Base-by-base conservation (phyloP, 441 rosid species). In the Jatropha multifida region DNA sequence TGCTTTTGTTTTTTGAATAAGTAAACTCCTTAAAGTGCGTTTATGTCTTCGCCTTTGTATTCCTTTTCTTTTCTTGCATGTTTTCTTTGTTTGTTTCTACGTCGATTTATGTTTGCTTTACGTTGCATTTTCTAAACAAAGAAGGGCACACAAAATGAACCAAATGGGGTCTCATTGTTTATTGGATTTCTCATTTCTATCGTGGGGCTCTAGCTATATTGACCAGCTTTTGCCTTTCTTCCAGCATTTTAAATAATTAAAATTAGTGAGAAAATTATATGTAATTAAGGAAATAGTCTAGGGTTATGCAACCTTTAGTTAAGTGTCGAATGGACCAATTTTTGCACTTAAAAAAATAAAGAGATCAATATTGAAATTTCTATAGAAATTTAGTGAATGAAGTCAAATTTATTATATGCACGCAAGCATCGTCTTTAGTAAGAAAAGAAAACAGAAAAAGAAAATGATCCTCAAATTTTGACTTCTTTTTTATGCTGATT, bases 11-110 rank as follows among this genome's bases (percentile, higher is more conserved):
- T 23, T 52, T 77, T 63, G 73, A 80, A 75, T 68, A 11, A 73
- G 76, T 49, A 40, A 41, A 63, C 76, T 41, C 69, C 37, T 60
- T 68, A 81, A 85, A 83, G 83, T 66, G 77, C 60, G 64, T 55
- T 73, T 51, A 3, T 77, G 86, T 80, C 81, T 77, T 74, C 26
- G 63, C 63, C n/a, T 37, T 18, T 0, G 54, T 52, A 59, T 44
- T 62, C 3, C 14, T 68, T 64, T 76, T 49, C 48, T 56, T 67
- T 59, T 7, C 23, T 75, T 62, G 20, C 60, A 51, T 46, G 51
- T 69, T 65, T 38, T 13, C 18, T 40, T 60, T 26, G 60, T 68
- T 65, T 8, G 8, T 58, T 18, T 46, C 0, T 40, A 0, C 2
- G 37, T 8, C 3, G 7, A 7, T 18, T 41, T 13, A 10, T 2